Conservation (phyloP, 2,329 filamentous ascomycete genomes). For the Colletotrichum scovillei region DNA sequence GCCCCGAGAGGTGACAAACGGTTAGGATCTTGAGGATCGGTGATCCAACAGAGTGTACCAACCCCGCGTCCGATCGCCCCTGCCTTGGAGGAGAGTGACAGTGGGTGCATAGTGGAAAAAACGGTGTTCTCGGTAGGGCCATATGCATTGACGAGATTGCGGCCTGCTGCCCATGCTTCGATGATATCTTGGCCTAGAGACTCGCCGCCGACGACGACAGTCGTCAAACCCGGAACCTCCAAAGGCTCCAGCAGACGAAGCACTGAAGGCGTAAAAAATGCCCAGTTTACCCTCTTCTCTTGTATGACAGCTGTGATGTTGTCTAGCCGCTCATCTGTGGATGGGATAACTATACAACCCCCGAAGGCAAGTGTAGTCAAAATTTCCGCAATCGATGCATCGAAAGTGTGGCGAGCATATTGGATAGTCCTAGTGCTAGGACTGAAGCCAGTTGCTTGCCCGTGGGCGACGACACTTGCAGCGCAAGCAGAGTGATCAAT, state of each 20-base stretch:
- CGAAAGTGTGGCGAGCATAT: slow-evolving; percentile 26
- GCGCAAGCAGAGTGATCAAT: slow-evolving; percentile 30
- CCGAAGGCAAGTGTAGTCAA: slow-evolving; percentile 64
- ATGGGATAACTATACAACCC: slow-evolving; percentile 70
- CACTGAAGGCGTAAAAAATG: slow-evolving; percentile 68
- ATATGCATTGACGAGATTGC: slow-evolving; percentile 36
- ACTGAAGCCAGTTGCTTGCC: slow-evolving; percentile 13
- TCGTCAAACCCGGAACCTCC: slow-evolving; percentile 49
- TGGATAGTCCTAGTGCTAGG: slow-evolving; percentile 7
- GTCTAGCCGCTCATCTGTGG: slow-evolving; percentile 59
- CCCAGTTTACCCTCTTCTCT: slow-evolving; percentile 61
- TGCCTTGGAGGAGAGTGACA: neutral
- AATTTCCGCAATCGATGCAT: slow-evolving; percentile 52
- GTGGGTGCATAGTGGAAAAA: slow-evolving; percentile 35
- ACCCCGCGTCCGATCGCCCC: slow-evolving; percentile 19
- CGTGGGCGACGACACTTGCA: slow-evolving; percentile 15
- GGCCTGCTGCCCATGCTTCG: slow-evolving; percentile 36
- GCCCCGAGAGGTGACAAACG: slow-evolving; percentile 22
- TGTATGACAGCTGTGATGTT: slow-evolving; percentile 62
- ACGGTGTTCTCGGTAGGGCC: slow-evolving; percentile 39
- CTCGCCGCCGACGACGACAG: slow-evolving; percentile 46
- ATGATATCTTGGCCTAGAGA: slow-evolving; percentile 36
- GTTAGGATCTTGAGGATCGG: slow-evolving; percentile 8
- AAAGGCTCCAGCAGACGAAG: slow-evolving; percentile 55
- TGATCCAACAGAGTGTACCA: slow-evolving; percentile 23